Base-by-base conservation (phyloP, 208 protist species). In the Trypanosoma vivax region DNA sequence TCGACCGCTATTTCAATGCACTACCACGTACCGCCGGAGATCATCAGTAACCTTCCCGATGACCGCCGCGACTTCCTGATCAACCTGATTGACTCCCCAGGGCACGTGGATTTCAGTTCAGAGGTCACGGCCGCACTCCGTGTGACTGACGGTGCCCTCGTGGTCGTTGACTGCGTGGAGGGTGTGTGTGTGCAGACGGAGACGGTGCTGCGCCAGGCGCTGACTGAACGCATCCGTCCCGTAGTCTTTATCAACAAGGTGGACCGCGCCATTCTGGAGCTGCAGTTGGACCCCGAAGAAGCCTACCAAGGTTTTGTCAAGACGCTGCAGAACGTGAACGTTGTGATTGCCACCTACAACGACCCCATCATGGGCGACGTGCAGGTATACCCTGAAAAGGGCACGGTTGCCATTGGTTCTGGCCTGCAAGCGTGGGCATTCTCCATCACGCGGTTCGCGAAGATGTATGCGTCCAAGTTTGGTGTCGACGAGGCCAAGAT, bases 231-330 rank as follows among this genome's bases (percentile, higher is more conserved):
- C 70, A 99, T 99, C 69, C 88, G 90, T 66, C 98, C 98, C 39
- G 96, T 99, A 21, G 78, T 99, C 28, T 98, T 99, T 66, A 76
- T 99, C 59, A 99, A 99, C 96, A 99, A 99, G 87, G 72, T 99
- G 33, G 97, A 85, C 64, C 77, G 73, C 37, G 73, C 72, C 70
- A 80, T 99, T 38, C 96, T 97, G 61, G 95, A 86, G 60, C 73
- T 86, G 23, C 78, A 86, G 74, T 58, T 87, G 60, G 73, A 83
- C 50, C 76, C 76, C 54, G 93, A 97, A 83, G 79, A 87, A 57
- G 75, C 75, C 24, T 87, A 87, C 61, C 79, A 87, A 65, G 68
- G 72, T 48, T 83, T 87, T 58, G 70, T 87, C 29, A 83, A 79
- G 68, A 87, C 75, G 21, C 60, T 87, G 37, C 75, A 87, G 66